Percentiles rank a stretch among this genome's conserved stretches.
These are phyloP conservation scores for Litchi chinensis DNA, from an alignment of 345 rosid species.

Conservation along the genomic window DNA sequence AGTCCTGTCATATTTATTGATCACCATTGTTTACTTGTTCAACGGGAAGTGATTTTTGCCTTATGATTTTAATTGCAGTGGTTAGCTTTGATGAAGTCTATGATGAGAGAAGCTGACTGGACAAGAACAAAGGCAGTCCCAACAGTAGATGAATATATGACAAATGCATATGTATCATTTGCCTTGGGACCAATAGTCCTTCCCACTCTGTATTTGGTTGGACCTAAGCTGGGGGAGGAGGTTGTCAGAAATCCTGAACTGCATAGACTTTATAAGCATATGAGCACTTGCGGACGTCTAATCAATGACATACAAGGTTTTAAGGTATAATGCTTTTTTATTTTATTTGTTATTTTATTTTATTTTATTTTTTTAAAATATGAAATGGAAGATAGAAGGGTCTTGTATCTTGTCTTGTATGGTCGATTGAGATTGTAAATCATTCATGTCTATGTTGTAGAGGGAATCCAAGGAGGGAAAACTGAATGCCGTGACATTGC, in stretches of 20 bases:
- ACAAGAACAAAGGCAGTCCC: conserved; percentile 52
- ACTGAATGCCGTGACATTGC: conserved; percentile 64
- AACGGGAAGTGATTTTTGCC: not conserved
- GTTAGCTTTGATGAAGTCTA: conserved; percentile 73
- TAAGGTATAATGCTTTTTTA: conserved; percentile 39
- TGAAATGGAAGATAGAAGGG: not conserved
- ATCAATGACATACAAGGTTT: conserved; percentile 75
- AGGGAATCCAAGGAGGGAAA: conserved; percentile 77
- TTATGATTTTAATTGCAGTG: conserved; percentile 56
- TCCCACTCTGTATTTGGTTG: conserved; percentile 71
- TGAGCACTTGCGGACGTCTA: conserved; percentile 87
- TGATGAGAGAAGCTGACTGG: conserved; percentile 70
- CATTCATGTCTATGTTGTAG: conserved; percentile 37
- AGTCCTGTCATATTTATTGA: not conserved
- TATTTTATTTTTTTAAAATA: not conserved
- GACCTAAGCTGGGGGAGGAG: conserved; percentile 62
- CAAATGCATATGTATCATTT: conserved; percentile 61
- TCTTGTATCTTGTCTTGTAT: not conserved
- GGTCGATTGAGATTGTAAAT: not conserved
- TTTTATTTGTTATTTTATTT: no score
- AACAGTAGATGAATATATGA: conserved; percentile 68
- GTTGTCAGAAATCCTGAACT: conserved; percentile 42
- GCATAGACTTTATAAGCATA: conserved; percentile 44
- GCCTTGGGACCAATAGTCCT: conserved; percentile 90
- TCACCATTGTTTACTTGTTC: not conserved